Evolutionary conservation across 768 basidiomycete genomes (phyloP), one percentile per base, ranked within the genome.

Genomic region (Cyathus striatus): DNA sequence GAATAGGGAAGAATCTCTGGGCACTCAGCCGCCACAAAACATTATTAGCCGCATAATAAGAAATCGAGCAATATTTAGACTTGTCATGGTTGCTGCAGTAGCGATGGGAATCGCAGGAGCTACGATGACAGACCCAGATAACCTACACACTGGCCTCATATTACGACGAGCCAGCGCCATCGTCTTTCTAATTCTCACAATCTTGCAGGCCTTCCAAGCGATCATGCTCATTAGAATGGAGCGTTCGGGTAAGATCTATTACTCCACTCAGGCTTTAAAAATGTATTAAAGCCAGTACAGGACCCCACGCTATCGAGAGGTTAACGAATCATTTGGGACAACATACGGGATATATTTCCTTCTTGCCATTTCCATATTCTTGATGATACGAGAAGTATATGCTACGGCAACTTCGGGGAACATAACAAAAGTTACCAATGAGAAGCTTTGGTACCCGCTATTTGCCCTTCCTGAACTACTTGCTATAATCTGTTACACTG

Each of bases 401-500:
- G 38, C 57, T 17, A 57, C 56, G 1, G 68, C 56, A 6, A 70
- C 69, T 0, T 38, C 68, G 1, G 49, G 42, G 18, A 49, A 67
- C 24, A 24, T 45, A 4, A 16, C 30, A 1, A 60, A 50, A 30
- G 53, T 60, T 41, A 52, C 57, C 18, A 51, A 62, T 16, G 72
- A 74, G 42, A 53, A 49, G 18, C 49, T 61, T 4, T 72, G 70
- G 70, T 73, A 72, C 43, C 69, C 71, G 1, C 48, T 74, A 2
- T 49, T 64, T 4, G 67, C 65, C 1, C 40, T 68, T 4, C 62
- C 70, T 1, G 72, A 73, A 47, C 41, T 69, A 20, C 44, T 72
- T 12, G 63, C 63, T 1, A 65, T 72, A 2, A 13, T 55, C 0
- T 48, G 66, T 21, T 69, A 63, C 37, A 47, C 59, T 6, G 50